Base-by-base conservation (phyloP, 441 rosid genomes). In the Syzygium malaccense region DNA sequence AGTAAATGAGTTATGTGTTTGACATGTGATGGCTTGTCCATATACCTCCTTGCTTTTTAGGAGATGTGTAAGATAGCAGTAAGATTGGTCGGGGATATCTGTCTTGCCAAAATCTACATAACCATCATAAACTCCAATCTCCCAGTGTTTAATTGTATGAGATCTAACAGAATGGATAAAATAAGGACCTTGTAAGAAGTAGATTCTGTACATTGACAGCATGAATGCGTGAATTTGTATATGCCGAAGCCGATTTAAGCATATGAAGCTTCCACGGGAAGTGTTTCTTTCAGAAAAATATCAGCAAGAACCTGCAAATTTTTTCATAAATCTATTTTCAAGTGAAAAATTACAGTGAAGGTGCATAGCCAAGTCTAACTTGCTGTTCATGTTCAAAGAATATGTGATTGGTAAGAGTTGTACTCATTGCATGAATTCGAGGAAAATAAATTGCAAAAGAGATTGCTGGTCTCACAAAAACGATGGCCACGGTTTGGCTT, bases 231-330 rank as follows among this genome's bases (percentile, higher is more conserved):
- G 95, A 90, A 87, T 94, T 94, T 87, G 94, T 90, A 86, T 66
- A 91, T 86, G 92, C 93, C 78, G 97, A 93, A 86, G 95, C 94
- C 32, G 93, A 89, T 87, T 92, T 91, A 78, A 93, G 93, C 94
- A 95, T 88, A 57, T 91, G 90, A 87, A 95, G 92, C 90, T 95
- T 95, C 97, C 97, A 95, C 19, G 86, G 87, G 48, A 87, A 95
- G 91, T 53, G 96, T 93, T 90, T 92, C 94, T 88, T 88, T 93
- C 2, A 95, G 95, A 56, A 94, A 86, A 55, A 94, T 89, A 87
- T 93, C 92, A 60, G 90, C 87, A 79, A 94, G 90, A 89, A 93
- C 92, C 97, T 95, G 94, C 64, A 85, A 87, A 60, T 78, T 58
- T 88, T 89, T 88, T 51, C n/a, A 91, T 87, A 90, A 91, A 75